Percentiles rank a stretch among this genome's conserved stretches.
Evolutionary conservation across 1,284 basidiomycete species (phyloP).

Genomic region (Malassezia sp.): DNA sequence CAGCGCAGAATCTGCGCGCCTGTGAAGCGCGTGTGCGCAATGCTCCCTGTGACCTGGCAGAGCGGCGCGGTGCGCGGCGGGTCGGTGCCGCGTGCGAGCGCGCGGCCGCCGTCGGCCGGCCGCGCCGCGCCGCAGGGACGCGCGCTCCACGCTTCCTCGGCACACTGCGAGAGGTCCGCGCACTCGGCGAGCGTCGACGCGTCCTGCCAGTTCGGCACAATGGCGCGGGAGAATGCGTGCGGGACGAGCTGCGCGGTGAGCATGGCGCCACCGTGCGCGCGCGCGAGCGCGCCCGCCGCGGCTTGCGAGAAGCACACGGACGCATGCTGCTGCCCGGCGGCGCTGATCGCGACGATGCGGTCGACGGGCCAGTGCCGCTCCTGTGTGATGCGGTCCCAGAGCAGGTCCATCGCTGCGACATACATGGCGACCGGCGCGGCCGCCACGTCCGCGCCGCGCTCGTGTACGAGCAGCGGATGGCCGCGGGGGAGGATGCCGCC

Average conservation of each 20-base stretch:
- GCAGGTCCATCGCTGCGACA: slow-evolving; percentile 68
- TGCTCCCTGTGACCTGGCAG: slow-evolving; percentile 58
- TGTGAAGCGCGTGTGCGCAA: slow-evolving; percentile 78
- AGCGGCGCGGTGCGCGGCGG: slow-evolving; percentile 21
- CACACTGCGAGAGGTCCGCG: slow-evolving; percentile 51
- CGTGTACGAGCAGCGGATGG: slow-evolving; percentile 6
- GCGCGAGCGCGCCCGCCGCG: slow-evolving; percentile 54
- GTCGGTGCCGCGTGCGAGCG: neutral
- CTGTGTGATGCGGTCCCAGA: slow-evolving; percentile 59
- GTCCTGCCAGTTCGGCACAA: slow-evolving; percentile 83
- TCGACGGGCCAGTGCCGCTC: slow-evolving; percentile 55
- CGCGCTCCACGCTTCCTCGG: neutral
- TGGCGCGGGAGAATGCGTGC: slow-evolving; percentile 59
- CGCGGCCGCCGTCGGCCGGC: too few species aligned
- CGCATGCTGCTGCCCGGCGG: slow-evolving; percentile 81
- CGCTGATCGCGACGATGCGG: slow-evolving; percentile 58
- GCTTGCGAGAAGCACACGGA: slow-evolving; percentile 70
- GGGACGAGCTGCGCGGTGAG: slow-evolving; percentile 52
- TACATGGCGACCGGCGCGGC: slow-evolving; percentile 72
- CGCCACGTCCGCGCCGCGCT: slow-evolving; percentile 53
- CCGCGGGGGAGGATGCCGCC: slow-evolving; percentile 47
- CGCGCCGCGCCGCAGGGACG: neutral
- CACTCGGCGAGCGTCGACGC: slow-evolving; percentile 71
- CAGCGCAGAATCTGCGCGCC: slow-evolving; percentile 72
- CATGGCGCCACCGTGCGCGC: slow-evolving; percentile 53